Evolutionary conservation across 805 yeast genomes (phyloP).

Genomic region (Torulaspora gathmanii): DNA sequence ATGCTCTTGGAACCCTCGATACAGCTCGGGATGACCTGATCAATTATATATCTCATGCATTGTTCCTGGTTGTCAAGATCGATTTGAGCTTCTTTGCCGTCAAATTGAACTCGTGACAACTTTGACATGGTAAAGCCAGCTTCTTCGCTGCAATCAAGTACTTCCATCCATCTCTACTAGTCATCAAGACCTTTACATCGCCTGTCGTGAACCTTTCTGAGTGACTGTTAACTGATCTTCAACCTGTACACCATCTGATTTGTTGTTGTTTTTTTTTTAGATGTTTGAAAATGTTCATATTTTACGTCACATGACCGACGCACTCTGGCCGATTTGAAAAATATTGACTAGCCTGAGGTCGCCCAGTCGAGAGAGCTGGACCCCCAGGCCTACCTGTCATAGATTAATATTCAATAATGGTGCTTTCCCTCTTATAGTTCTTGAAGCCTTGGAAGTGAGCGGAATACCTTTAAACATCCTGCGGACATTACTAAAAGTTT

Average conservation of each 20-base stretch:
- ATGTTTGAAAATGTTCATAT: background rate
- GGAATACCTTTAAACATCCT: slow-evolving; percentile 81
- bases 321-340: background rate
- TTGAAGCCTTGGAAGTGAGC: background rate
- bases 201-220: background rate
- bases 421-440: background rate
- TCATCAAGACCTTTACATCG: background rate
- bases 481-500: slow-evolving; percentile 45
- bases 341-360: background rate
- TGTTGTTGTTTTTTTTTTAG: background rate
- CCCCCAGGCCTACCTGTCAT: no score
- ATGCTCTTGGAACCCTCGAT: slow-evolving; percentile 4
- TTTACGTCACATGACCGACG: background rate
- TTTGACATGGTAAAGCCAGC: background rate
- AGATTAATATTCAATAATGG: background rate
- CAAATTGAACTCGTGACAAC: slow-evolving; percentile 10
- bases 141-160: no score
- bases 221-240: background rate
- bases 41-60: slow-evolving; percentile 18
- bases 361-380: no score
- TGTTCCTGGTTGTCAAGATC: slow-evolving; percentile 13
- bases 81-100: slow-evolving; percentile 12
- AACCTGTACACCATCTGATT: background rate
- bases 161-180: background rate
- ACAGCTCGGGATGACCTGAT: slow-evolving; percentile 17